phyloP scores from a whole-genome alignment of 1,284 basidiomycete genomes.

The Moesziomyces sp. region DNA sequence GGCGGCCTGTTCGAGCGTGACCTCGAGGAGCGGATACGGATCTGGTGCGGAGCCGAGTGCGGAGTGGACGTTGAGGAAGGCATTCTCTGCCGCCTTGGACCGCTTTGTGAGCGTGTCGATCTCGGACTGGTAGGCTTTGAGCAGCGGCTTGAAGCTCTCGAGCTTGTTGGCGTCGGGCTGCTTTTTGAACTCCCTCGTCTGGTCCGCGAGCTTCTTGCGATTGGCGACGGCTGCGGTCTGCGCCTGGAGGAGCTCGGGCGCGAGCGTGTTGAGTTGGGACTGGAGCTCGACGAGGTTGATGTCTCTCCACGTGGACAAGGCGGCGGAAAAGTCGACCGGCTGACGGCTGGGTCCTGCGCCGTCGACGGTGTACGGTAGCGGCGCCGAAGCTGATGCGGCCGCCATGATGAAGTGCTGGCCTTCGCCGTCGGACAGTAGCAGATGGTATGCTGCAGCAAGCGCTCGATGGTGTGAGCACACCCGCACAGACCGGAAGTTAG shows the following conservation, averaged over 20 bases:
- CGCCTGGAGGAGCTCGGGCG: conserved; percentile 36
- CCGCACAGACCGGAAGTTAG: background rate
- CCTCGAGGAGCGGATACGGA: conserved; percentile 93
- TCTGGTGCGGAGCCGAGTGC: conserved; percentile 88
- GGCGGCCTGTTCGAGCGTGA: conserved; percentile 75
- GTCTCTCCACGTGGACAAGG: conserved; percentile 53
- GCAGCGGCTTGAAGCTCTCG: conserved; percentile 59
- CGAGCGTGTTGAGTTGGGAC: conserved; percentile 33
- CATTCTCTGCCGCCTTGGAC: conserved; percentile 88
- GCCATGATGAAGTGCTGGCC: conserved; percentile 8
- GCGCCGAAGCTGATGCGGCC: conserved; percentile 4
- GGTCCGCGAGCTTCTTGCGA: conserved; percentile 62
- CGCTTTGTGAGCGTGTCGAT: conserved; percentile 94
- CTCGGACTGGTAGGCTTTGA: conserved; percentile 82
- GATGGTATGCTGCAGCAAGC: background rate
- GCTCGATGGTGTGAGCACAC: background rate
- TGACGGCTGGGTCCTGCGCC: conserved; percentile 26
- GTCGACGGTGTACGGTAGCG: conserved; percentile 24
- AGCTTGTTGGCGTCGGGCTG: conserved; percentile 52
- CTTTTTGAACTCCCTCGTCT: conserved; percentile 64
- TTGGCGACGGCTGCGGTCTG: conserved; percentile 58
- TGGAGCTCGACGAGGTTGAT: conserved; percentile 48
- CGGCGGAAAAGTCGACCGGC: conserved; percentile 49
- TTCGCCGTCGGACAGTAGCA: background rate
- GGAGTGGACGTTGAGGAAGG: conserved; percentile 80